Percentiles rank a stretch among this genome's conserved stretches.
Evolutionary conservation across 306 rosid species (phyloP).

Genomic region (Pterocarpus santalinus): DNA sequence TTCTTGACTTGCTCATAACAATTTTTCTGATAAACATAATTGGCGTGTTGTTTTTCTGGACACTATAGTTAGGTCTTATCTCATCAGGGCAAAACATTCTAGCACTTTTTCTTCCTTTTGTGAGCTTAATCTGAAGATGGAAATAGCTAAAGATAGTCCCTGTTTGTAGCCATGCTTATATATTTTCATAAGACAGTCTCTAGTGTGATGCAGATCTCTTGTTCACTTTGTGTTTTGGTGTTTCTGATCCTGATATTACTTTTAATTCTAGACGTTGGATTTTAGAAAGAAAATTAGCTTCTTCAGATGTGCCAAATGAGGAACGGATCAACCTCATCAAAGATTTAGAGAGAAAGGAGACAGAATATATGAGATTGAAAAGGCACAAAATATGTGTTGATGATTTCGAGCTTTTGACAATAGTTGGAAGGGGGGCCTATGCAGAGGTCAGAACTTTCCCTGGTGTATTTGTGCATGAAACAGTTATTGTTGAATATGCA

Average conservation of each 20-base stretch:
- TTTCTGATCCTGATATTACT: slow-evolving; percentile 45
- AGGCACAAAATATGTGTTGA: slow-evolving; percentile 94
- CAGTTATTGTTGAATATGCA: slow-evolving; percentile 36
- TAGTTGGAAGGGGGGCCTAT: slow-evolving; percentile 97
- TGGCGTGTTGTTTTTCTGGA: background rate
- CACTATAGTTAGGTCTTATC: slow-evolving; percentile 33
- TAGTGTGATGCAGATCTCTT: slow-evolving; percentile 40
- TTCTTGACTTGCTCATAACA: slow-evolving; percentile 28
- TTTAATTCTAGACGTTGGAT: slow-evolving; percentile 81
- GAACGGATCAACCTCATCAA: slow-evolving; percentile 89
- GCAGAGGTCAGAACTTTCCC: slow-evolving; percentile 82
- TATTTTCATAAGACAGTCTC: slow-evolving; percentile 33
- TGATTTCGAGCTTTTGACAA: slow-evolving; percentile 95
- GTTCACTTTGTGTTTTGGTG: slow-evolving; percentile 40
- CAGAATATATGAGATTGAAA: slow-evolving; percentile 95
- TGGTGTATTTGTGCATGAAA: slow-evolving; percentile 44
- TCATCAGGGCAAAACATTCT: slow-evolving; percentile 19
- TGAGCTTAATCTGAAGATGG: slow-evolving; percentile 31
- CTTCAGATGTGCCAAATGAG: slow-evolving; percentile 92
- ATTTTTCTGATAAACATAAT: background rate
- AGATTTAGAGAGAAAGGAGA: slow-evolving; percentile 96
- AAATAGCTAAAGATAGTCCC: slow-evolving; percentile 3
- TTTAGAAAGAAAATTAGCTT: slow-evolving; percentile 87
- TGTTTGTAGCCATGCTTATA: slow-evolving; percentile 30
- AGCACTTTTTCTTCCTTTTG: slow-evolving; percentile 18